Evolutionary conservation across 2,329 filamentous ascomycete genomes (phyloP).

Genomic region (Fusarium dimerum): DNA sequence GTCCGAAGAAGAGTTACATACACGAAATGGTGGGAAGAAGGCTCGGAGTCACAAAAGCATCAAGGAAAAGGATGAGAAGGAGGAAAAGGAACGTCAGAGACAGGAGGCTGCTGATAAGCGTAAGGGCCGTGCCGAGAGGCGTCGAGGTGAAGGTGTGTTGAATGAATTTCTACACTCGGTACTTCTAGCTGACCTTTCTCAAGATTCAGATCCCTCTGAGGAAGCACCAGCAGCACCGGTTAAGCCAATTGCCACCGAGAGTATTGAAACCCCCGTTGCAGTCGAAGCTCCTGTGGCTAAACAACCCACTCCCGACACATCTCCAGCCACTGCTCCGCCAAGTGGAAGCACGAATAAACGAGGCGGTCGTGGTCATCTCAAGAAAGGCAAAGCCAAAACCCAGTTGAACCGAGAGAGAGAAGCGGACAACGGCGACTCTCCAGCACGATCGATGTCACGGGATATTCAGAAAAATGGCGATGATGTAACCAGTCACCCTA

Average conservation of each 20-base stretch:
- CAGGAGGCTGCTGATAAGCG: conserved; percentile 76
- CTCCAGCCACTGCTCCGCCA: conserved; percentile 46
- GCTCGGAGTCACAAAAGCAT: conserved; percentile 61
- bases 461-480: conserved; percentile 43
- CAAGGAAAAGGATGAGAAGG: conserved; percentile 64
- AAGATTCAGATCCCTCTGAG: conserved; percentile 73
- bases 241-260: conserved; percentile 32
- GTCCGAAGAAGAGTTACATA: conserved; percentile 68
- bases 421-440: conserved; percentile 55
- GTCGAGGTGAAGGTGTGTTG: conserved; percentile 73
- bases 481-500: conserved; percentile 38
- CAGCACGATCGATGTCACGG: conserved; percentile 56
- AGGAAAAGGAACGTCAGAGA: conserved; percentile 73
- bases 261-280: conserved; percentile 32
- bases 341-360: conserved; percentile 57
- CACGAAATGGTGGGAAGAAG: conserved; percentile 59
- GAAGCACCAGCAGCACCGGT: conserved; percentile 57
- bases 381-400: conserved; percentile 73
- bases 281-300: conserved; percentile 28
- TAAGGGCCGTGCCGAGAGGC: conserved; percentile 78
- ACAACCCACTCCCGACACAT: conserved; percentile 38
- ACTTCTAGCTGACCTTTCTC: conserved; percentile 11
- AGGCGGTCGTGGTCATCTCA: conserved; percentile 60
- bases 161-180: background rate
- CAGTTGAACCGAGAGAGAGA: conserved; percentile 82